Evolutionary conservation across 257 asterid genomes (phyloP).

Genomic region (Solanum virginianum): DNA sequence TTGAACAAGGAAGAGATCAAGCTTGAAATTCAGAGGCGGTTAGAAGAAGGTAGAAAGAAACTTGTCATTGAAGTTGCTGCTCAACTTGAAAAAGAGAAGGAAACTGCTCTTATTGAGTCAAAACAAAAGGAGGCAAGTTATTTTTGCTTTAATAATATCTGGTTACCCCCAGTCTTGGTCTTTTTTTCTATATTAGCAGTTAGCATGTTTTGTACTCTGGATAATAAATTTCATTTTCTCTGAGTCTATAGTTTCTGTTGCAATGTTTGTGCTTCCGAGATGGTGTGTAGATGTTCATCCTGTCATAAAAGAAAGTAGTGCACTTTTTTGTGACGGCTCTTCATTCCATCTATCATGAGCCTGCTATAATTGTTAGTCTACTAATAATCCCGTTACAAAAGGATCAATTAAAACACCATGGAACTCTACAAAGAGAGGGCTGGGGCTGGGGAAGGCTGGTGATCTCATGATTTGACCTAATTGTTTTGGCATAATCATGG

Average conservation of each 20-base stretch:
- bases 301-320: background rate
- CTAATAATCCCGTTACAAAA: background rate
- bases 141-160: background rate
- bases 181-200: background rate
- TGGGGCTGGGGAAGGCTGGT: background rate
- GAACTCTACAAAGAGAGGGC: background rate
- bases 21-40: constrained; percentile 49
- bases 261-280: background rate
- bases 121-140: constrained; percentile 62
- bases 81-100: constrained; percentile 80
- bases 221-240: background rate
- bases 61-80: constrained; percentile 64
- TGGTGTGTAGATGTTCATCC: background rate
- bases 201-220: background rate
- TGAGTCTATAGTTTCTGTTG: background rate
- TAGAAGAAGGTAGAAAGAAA: constrained; percentile 78
- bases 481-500: background rate
- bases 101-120: constrained; percentile 56
- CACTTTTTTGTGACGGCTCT: background rate
- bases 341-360: background rate
- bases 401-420: background rate
- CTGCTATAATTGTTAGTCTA: background rate
- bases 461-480: background rate
- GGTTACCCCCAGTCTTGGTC: background rate
- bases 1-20: constrained; percentile 52